Base-by-base conservation (phyloP, 1,139 yeast genomes). In the Lodderomyces metapsilosis region DNA sequence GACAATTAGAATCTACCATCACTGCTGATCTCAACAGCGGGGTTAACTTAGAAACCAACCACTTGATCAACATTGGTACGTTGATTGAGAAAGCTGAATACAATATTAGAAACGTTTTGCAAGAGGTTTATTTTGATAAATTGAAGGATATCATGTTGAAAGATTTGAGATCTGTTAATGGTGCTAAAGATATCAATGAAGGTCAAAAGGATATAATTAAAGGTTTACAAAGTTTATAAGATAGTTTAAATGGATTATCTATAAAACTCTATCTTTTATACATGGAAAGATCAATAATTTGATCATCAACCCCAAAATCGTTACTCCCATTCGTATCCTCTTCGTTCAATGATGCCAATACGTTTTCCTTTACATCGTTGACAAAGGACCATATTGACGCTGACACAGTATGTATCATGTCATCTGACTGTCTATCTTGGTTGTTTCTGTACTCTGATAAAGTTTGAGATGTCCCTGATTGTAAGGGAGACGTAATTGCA, bases 121-220 rank as follows among this genome's bases (percentile, higher is more conserved):
- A 91, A 60, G 96, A 88, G 49, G 98, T 92, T 21, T 92, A 92
- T 61, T 92, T 92, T 58, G 98, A 95, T 56, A 92, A 92, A 68
- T 87, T 96, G 28, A 82, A 88, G 57, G 97, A 91, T 58, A 83
- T 91, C 40, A 66, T 88, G 52, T 65, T 71, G 56, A 72, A 70
- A 39, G 95, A 87, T 57, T 70, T 88, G 53, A 74, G 95, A 55
- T 74, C 84, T 8, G 58, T 76, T 28, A 76, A 76, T 8, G 72
- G 68, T 37, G 52, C 70, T 30, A 68, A 68, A 49, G 65, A 62
- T 34, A 64, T 58, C 17, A 80, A 74, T 36, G 65, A 60, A 39
- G 74, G 59, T 53, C 86, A 80, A 31, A 56, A 69, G 13, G 78
- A 76, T 44, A 57, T 80, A 43, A 69, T 79, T 40, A 73, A 71